phyloP scores from a whole-genome alignment of 805 yeast species.

The Schizosaccharomyces octosporus region DNA sequence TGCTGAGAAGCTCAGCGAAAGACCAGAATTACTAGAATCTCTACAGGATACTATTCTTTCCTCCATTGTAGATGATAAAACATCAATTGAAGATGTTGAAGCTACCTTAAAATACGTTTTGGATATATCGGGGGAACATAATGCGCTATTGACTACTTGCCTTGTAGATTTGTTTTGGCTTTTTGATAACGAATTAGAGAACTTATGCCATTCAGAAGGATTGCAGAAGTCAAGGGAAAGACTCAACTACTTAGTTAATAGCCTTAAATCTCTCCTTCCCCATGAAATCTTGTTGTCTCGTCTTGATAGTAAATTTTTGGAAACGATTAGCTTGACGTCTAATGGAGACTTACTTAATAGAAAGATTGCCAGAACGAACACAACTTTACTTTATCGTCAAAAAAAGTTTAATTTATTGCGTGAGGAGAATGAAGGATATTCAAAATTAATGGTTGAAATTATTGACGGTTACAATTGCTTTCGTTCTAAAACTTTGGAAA shows the following conservation, averaged over 20 bases:
- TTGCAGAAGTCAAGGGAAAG: neutral
- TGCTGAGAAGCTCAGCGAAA: no score
- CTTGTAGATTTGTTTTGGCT: neutral
- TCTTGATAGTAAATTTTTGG: neutral
- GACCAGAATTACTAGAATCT: no score
- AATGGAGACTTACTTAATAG: neutral
- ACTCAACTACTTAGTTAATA: neutral
- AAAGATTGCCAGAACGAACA: conserved; percentile 16
- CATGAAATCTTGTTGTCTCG: neutral
- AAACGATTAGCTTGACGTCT: neutral
- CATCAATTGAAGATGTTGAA: no score
- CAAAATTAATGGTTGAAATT: conserved; percentile 23
- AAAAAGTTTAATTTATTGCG: conserved; percentile 40
- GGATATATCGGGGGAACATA: no score
- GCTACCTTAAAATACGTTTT: no score
- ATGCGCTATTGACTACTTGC: neutral
- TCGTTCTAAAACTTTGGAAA: conserved; percentile 11
- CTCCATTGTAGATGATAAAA: no score
- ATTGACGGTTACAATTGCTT: conserved; percentile 6
- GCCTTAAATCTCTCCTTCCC: neutral
- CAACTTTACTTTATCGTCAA: conserved; percentile 22
- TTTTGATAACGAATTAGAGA: neutral
- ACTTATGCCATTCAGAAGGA: neutral
- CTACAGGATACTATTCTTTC: no score
- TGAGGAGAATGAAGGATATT: conserved; percentile 59